These are phyloP conservation scores for Bipolaris cookei DNA, from an alignment of 2,329 filamentous ascomycete species.

Conservation along the genomic window DNA sequence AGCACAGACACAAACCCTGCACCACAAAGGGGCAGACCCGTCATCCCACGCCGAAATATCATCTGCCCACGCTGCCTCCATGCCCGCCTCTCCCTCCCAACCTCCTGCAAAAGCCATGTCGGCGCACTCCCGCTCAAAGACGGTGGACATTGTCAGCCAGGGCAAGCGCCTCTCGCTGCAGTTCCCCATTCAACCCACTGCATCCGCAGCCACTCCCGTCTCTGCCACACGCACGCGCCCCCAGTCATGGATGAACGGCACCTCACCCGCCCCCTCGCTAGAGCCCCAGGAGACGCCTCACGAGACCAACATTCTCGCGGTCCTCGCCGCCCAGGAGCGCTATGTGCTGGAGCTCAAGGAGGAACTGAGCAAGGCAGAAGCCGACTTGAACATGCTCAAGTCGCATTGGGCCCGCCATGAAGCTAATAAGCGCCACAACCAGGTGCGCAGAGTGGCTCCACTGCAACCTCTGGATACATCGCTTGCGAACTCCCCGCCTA, in stretches of 20 bases:
- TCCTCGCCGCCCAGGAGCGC: slow-evolving; percentile 90
- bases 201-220: slow-evolving; percentile 38
- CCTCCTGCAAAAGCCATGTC: slow-evolving; percentile 24
- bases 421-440: slow-evolving; percentile 74
- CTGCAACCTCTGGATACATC: slow-evolving; percentile 60
- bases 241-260: slow-evolving; percentile 48
- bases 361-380: slow-evolving; percentile 83
- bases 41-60: slow-evolving; percentile 22
- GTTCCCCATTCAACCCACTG: slow-evolving; percentile 54
- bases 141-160: slow-evolving; percentile 43
- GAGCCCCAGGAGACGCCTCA: slow-evolving; percentile 29
- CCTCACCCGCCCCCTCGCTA: slow-evolving; percentile 38
- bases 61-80: slow-evolving; percentile 19
- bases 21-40: slow-evolving; percentile 30
- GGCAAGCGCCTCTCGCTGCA: slow-evolving; percentile 57
- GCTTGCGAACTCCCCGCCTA: slow-evolving; percentile 41
- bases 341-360: slow-evolving; percentile 89
- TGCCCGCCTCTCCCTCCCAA: slow-evolving; percentile 21
- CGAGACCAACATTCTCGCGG: slow-evolving; percentile 71
- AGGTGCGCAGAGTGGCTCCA: slow-evolving; percentile 62
- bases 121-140: slow-evolving; percentile 44
- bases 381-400: slow-evolving; percentile 77
- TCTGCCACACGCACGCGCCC: slow-evolving; percentile 46
- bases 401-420: slow-evolving; percentile 82
- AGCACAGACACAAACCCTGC: slow-evolving; percentile 40